Evolutionary conservation across 805 yeast species (phyloP), one percentile per base, ranked within the genome.

Genomic region (Kluyveromyces aestuarii): DNA sequence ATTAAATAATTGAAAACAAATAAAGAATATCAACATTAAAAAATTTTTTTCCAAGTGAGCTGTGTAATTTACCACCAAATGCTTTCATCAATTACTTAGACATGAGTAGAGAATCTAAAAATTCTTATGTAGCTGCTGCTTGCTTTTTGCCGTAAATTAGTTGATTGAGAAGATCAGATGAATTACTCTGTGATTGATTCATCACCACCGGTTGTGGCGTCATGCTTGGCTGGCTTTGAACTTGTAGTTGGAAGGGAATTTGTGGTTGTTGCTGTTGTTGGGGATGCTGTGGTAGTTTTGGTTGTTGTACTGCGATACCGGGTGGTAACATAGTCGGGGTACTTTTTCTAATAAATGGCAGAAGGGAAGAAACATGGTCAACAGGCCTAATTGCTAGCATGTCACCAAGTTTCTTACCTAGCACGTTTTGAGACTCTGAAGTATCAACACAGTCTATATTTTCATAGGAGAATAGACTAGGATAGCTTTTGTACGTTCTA

Each of bases 161-260:
- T 65, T 88, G 96, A 50, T 81, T 87, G 57, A 89, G 74, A 59
- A 89, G 74, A 61, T 88, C 96, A 39, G 88, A 81, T 51, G 90
- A 83, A 44, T 85, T 80, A 27, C 50, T 50, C 19, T 50, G 50
- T 14, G 48, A 27, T n/a, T 16, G 46, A 16, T 47, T 44, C 27
- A 37, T 30, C n/a, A 39, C 49, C 35, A 35, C 19, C n/a, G 36
- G 56, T 50, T 27, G 57, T 42, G 59, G 67, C 39, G 55, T 49
- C 49, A 54, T 66, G 57, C 63, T 60, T 50, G 67, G 70, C 50
- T 65, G 71, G 39, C 62, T 60, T 47, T 58, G 64, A 40, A 53
- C 60, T 39, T 52, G 58, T 49, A 59, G 69, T 48, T 63, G 69
- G 47, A 63, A 60, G 45, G 58, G 64, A 27, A 51, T 52, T 35